Evolutionary conservation across 75 land plant genomes (phyloP).

Genomic region (Pseudotsuga menziesii): DNA sequence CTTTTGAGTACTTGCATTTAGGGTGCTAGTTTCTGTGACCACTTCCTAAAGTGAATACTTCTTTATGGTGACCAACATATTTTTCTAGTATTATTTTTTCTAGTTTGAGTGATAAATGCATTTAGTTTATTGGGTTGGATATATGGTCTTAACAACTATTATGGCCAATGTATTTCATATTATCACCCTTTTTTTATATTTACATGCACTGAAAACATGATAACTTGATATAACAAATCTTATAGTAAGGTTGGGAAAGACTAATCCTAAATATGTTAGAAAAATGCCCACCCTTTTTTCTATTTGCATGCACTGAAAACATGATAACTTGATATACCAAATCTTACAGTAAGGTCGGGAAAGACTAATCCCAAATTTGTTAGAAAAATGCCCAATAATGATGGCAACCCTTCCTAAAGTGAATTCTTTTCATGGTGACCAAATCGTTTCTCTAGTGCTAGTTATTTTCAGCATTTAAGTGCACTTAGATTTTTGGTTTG

Average conservation of each 20-base stretch:
- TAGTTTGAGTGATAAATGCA: neutral
- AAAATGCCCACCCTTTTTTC: neutral
- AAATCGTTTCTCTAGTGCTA: neutral
- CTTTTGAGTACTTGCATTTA: no score
- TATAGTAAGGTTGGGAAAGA: neutral
- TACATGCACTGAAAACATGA: neutral
- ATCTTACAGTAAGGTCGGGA: neutral
- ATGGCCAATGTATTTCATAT: neutral
- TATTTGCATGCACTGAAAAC: neutral
- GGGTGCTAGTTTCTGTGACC: no score
- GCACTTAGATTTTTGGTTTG: neutral
- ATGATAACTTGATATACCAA: neutral
- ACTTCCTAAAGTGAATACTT: neutral
- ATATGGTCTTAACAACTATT: neutral
- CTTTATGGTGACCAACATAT: neutral
- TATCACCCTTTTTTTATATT: neutral
- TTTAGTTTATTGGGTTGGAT: neutral
- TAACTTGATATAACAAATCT: neutral
- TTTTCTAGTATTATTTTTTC: neutral
- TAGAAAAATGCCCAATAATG: neutral
- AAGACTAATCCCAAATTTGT: neutral
- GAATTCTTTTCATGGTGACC: neutral
- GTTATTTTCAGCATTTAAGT: neutral
- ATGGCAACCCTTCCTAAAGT: neutral
- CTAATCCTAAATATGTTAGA: neutral